Percentiles rank a stretch among this genome's conserved stretches.
Conservation (phyloP, 129 eudicot species). For the Ambrosia trifida region DNA sequence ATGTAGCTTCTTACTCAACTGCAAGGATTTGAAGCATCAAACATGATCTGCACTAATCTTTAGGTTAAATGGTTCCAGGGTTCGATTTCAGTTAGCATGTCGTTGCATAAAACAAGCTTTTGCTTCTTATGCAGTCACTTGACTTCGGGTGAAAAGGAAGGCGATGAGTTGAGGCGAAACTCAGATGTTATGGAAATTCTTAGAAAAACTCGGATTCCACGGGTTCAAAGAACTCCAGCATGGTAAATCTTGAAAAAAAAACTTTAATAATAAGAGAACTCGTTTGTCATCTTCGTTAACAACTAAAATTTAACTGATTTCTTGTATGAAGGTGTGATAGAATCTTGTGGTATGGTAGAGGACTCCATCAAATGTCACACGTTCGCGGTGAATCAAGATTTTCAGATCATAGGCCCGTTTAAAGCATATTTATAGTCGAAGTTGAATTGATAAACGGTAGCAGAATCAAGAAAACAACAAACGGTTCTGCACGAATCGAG, state of each 20-base stretch:
- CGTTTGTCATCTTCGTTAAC: background rate
- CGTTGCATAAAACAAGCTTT: slow-evolving; percentile 84
- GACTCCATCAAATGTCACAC: too few relatives aligned
- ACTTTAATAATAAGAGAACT: background rate
- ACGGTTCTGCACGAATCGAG: too few relatives aligned
- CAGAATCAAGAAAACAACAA: too few relatives aligned
- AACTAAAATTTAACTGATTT: too few relatives aligned
- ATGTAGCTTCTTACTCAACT: slow-evolving; percentile 82
- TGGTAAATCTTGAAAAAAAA: too few relatives aligned
- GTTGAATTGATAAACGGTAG: too few relatives aligned
- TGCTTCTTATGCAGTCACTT: slow-evolving; percentile 91
- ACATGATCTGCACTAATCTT: slow-evolving; percentile 40
- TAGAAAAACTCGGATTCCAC: slow-evolving; percentile 81
- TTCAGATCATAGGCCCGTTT: too few relatives aligned
- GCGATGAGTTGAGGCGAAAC: slow-evolving; percentile 82
- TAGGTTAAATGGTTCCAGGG: slow-evolving; percentile 47
- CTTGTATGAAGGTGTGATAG: too few relatives aligned
- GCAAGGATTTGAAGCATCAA: slow-evolving; percentile 90
- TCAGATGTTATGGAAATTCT: slow-evolving; percentile 90
- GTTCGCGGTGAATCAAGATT: too few relatives aligned
- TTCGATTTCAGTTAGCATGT: slow-evolving; percentile 88
- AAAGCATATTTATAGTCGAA: too few relatives aligned
- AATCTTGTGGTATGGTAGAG: too few relatives aligned
- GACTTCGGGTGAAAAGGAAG: slow-evolving; percentile 89
- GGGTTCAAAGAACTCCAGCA: too few relatives aligned